A percentile compares a stretch with the other conserved stretches of the same genome.
Evolutionary conservation across 2,329 filamentous ascomycete species (phyloP).

Genomic region (Gaeumannomyces sp.): DNA sequence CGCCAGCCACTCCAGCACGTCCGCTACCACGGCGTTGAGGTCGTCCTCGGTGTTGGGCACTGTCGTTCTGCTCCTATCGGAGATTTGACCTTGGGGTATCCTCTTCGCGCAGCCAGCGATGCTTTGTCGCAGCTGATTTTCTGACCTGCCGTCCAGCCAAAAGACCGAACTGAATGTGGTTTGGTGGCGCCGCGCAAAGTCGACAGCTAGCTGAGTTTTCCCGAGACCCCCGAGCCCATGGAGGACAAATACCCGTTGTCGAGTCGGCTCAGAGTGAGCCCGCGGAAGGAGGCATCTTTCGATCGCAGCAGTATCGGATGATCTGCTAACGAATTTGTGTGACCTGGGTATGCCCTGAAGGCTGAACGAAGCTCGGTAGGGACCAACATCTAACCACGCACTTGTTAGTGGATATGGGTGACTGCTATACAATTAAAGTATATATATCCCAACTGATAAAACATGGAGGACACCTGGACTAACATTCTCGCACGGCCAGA

Average conservation of each 20-base stretch:
- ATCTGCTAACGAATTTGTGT: slow-evolving; percentile 17
- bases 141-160: slow-evolving; percentile 26
- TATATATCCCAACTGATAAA: neutral
- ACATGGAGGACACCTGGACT: slow-evolving; percentile 10
- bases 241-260: slow-evolving; percentile 14
- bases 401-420: too few relatives aligned
- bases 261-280: slow-evolving; percentile 7
- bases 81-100: slow-evolving; percentile 19
- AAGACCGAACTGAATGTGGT: slow-evolving; percentile 23
- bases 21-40: slow-evolving; percentile 16
- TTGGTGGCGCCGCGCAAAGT: slow-evolving; percentile 19
- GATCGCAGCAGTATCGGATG: slow-evolving; percentile 14
- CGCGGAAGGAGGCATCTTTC: slow-evolving; percentile 16
- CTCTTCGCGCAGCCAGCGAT: slow-evolving; percentile 17
- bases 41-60: slow-evolving; percentile 15
- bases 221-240: slow-evolving; percentile 17
- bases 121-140: slow-evolving; percentile 24
- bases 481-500: slow-evolving; percentile 15
- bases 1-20: slow-evolving; percentile 23
- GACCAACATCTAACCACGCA: slow-evolving; percentile 11
- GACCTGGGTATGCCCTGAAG: slow-evolving; percentile 16
- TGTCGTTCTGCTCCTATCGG: slow-evolving; percentile 12
- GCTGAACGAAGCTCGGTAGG: slow-evolving; percentile 15
- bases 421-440: neutral
- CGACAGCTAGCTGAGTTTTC: slow-evolving; percentile 16